Evolutionary conservation across 2,329 filamentous ascomycete species (phyloP).

Genomic region (Teratosphaeria destructans): DNA sequence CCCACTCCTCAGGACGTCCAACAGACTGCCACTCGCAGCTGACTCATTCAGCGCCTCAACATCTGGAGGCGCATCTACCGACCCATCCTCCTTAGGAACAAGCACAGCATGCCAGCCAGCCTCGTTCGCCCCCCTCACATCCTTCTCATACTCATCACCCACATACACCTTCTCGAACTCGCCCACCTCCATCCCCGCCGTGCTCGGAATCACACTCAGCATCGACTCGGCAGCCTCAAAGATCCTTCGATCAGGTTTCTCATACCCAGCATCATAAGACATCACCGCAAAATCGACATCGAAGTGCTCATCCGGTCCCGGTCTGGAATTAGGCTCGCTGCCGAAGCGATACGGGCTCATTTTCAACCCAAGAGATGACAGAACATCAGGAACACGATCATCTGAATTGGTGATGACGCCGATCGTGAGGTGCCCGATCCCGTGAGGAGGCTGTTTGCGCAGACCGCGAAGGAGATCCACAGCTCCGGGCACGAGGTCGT

Average conservation of each 20-base stretch:
- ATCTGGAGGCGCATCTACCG: not conserved
- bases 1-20: not conserved
- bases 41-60: not conserved
- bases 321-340: not conserved
- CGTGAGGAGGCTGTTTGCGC: conserved; percentile 13
- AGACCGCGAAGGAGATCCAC: conserved; percentile 36
- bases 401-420: conserved; percentile 56
- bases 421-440: conserved; percentile 28
- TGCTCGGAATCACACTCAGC: conserved; percentile 24
- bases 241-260: conserved; percentile 48
- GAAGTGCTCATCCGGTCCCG: conserved; percentile 4
- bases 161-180: conserved; percentile 39
- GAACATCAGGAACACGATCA: conserved; percentile 44
- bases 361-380: conserved; percentile 43
- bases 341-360: conserved; percentile 31
- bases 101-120: conserved; percentile 41
- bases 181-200: conserved; percentile 13
- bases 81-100: conserved; percentile 27
- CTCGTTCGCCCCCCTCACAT: conserved; percentile 37
- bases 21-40: not conserved
- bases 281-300: conserved; percentile 50
- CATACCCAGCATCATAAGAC: conserved; percentile 52
- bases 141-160: conserved; percentile 44
- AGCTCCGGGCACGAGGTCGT: conserved; percentile 40
- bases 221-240: conserved; percentile 45